phyloP scores from a whole-genome alignment of 148 eudicot genomes.

The Fagopyrum homotropicum region DNA sequence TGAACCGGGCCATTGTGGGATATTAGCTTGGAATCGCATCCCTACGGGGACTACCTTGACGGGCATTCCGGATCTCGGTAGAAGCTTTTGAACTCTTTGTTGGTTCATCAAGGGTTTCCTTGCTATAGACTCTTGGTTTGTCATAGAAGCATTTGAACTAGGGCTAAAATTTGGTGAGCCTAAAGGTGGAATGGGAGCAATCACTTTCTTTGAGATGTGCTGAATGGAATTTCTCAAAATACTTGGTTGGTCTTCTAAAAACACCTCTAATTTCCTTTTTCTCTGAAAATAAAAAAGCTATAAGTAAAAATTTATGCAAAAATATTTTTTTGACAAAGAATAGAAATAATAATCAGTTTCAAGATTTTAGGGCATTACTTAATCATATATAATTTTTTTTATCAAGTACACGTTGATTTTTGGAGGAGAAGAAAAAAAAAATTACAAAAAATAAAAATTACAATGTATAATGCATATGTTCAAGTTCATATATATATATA shows the following conservation, averaged over 20 bases:
- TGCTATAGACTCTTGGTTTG: constrained; percentile 10
- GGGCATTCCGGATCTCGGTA: constrained; percentile 1
- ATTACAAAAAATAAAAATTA: no score
- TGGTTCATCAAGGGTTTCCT: constrained; percentile 22
- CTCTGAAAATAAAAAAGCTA: constrained; percentile 22
- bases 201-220: constrained; percentile 8
- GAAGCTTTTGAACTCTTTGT: constrained; percentile 18
- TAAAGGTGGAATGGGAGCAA: constrained; percentile 15
- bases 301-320: not conserved
- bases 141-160: constrained; percentile 15
- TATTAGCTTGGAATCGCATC: constrained; percentile 36
- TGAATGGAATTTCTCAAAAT: constrained; percentile 12
- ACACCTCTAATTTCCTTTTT: constrained; percentile 33
- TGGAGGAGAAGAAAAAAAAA: not conserved
- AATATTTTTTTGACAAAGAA: not conserved
- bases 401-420: not conserved
- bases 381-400: no score
- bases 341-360: not conserved
- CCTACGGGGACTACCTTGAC: constrained; percentile 30
- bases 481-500: no score
- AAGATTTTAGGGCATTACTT: not conserved
- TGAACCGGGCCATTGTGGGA: constrained; percentile 29
- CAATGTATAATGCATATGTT: no score
- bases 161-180: constrained; percentile 18
- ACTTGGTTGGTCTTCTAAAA: constrained; percentile 21